Conservation (phyloP, 73 alveolate species). For the Paramecium primaurelia region DNA sequence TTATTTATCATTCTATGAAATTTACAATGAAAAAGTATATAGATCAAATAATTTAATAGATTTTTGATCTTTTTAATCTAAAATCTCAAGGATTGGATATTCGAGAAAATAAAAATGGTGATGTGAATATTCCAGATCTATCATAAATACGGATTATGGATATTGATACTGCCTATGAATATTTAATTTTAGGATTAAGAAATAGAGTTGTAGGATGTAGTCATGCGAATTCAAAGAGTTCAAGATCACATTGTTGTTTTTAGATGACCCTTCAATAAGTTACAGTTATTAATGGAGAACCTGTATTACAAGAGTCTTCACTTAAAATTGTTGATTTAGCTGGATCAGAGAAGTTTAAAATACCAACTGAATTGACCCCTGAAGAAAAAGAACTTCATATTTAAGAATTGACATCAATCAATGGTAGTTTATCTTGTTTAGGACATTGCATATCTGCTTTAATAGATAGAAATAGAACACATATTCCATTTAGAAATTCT, state of each 20-base stretch:
- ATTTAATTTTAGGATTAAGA: conserved; percentile 56
- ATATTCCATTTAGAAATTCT: conserved; percentile 96
- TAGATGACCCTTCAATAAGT: conserved; percentile 38
- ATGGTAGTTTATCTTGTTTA: conserved; percentile 91
- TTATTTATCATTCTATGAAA: conserved; percentile 50
- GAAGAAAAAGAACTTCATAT: conserved; percentile 53
- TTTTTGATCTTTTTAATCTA: conserved; percentile 46
- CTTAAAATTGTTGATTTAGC: conserved; percentile 82
- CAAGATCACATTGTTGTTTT: conserved; percentile 61
- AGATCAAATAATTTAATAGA: neutral
- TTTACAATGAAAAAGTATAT: conserved; percentile 51
- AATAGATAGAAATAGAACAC: conserved; percentile 84
- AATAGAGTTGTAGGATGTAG: conserved; percentile 62
- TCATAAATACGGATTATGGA: conserved; percentile 4
- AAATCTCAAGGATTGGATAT: conserved; percentile 50
- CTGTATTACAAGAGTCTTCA: conserved; percentile 25
- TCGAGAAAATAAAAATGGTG: conserved; percentile 62
- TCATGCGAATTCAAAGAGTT: conserved; percentile 59
- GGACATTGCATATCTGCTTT: conserved; percentile 98
- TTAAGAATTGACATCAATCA: conserved; percentile 68
- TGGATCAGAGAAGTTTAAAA: conserved; percentile 84
- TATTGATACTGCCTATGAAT: conserved; percentile 57
- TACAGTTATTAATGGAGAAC: conserved; percentile 43
- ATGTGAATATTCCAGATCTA: conserved; percentile 58
- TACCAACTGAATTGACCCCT: conserved; percentile 59